These are phyloP conservation scores for Neurospora cerealis DNA, from an alignment of 495 filamentous ascomycete species.

Conservation along the genomic window DNA sequence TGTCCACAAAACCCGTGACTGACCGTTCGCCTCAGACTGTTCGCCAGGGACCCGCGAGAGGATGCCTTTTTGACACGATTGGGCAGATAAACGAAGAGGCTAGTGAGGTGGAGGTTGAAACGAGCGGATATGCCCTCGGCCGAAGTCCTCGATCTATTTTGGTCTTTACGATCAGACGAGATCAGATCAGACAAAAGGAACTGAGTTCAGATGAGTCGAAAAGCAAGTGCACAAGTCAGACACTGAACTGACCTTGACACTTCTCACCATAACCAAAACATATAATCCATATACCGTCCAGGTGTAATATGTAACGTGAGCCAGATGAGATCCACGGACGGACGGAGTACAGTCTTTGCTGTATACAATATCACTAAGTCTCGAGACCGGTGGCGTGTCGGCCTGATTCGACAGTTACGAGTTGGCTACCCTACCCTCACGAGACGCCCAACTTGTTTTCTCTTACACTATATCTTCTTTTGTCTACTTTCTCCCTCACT, in stretches of 20 bases:
- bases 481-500: background rate
- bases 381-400: constrained; percentile 9
- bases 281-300: background rate
- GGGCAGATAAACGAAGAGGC: background rate
- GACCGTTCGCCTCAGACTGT: background rate
- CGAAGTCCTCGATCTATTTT: background rate
- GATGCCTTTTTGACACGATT: background rate
- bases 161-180: background rate
- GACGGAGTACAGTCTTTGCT: background rate
- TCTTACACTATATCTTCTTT: background rate
- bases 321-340: background rate
- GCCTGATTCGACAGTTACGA: constrained; percentile 6
- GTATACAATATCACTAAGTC: background rate
- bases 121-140: background rate
- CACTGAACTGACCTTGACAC: background rate
- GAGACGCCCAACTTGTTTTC: background rate
- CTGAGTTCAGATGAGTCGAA: background rate
- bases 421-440: background rate
- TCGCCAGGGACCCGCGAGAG: background rate
- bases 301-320: background rate
- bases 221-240: background rate
- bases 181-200: background rate
- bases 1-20: background rate
- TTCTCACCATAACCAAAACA: background rate
- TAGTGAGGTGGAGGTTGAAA: background rate